Evolutionary conservation across 805 yeast genomes (phyloP).

Genomic region (Kluyveromyces wickerhamii): DNA sequence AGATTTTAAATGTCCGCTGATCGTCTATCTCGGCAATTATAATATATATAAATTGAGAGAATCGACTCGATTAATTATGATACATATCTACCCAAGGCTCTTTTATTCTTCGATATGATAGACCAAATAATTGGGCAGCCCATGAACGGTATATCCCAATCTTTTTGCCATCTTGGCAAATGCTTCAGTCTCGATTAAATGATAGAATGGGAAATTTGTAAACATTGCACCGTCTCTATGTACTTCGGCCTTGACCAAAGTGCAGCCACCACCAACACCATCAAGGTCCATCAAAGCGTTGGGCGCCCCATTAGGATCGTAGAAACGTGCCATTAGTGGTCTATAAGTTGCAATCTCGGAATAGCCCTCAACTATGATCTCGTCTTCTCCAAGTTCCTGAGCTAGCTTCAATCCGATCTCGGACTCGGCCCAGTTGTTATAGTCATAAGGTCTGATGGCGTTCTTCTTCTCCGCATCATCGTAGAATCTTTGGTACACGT

Average conservation of each 20-base stretch:
- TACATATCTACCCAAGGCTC: too few species aligned
- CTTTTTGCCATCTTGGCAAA: constrained; percentile 4
- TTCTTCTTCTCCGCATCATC: constrained; percentile 49
- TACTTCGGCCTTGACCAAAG: constrained; percentile 92
- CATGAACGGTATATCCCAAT: constrained; percentile 51
- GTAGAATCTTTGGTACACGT: constrained; percentile 78
- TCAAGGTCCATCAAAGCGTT: constrained; percentile 75
- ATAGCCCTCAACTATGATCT: constrained; percentile 92
- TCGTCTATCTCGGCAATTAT: too few species aligned
- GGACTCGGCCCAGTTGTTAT: constrained; percentile 89
- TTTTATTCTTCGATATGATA: constrained; percentile 79
- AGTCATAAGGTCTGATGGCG: constrained; percentile 82
- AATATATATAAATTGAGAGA: too few species aligned
- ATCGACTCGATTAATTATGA: too few species aligned
- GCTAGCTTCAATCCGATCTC: constrained; percentile 79
- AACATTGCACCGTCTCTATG: constrained; percentile 99
- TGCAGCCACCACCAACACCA: constrained; percentile 98
- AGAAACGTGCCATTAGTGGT: constrained; percentile 86
- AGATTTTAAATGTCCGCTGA: too few species aligned
- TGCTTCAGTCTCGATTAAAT: constrained; percentile 27
- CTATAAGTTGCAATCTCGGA: constrained; percentile 89
- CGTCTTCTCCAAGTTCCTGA: constrained; percentile 66
- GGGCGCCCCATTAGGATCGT: constrained; percentile 54
- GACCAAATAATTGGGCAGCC: constrained; percentile 90
- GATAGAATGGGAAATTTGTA: constrained; percentile 97